phyloP scores from a whole-genome alignment of 768 basidiomycete species.

The Leccinum imitatum region DNA sequence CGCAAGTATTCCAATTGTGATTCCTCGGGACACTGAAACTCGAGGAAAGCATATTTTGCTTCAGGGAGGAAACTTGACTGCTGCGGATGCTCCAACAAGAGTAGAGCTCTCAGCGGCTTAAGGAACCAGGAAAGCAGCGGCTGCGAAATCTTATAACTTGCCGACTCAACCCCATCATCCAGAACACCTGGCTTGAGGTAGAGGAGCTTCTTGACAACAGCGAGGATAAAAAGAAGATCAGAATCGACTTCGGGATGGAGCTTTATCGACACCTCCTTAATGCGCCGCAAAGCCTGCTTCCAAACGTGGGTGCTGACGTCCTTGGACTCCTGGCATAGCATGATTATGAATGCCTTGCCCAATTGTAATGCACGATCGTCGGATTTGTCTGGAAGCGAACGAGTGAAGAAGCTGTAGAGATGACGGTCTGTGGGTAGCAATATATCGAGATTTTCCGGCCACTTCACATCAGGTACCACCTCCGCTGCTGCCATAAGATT shows the following conservation, averaged over 20 bases:
- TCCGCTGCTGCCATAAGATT: slow-evolving; percentile 10
- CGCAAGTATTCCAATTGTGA: not conserved
- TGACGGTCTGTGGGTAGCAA: slow-evolving; percentile 2
- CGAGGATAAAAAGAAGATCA: slow-evolving; percentile 5
- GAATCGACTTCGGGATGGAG: not conserved
- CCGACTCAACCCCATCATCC: not conserved
- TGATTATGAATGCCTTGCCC: slow-evolving; percentile 8
- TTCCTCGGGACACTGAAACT: not conserved
- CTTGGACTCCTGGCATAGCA: slow-evolving; percentile 1
- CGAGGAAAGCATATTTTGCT: slow-evolving; percentile 1
- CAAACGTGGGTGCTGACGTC: slow-evolving; percentile 1
- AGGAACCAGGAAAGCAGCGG: slow-evolving; percentile 5
- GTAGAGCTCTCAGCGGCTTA: not conserved
- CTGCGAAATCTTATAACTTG: not conserved
- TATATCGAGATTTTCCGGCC: slow-evolving; percentile 13
- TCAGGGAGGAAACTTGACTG: slow-evolving; percentile 4
- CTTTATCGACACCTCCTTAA: not conserved
- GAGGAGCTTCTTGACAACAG: slow-evolving; percentile 1
- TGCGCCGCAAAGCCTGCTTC: not conserved
- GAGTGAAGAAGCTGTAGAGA: slow-evolving; percentile 3
- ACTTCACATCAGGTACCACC: slow-evolving; percentile 18
- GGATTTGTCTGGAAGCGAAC: not conserved
- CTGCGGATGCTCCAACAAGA: not conserved
- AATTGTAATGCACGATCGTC: not conserved
- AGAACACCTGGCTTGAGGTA: not conserved